A percentile compares a stretch with the other conserved stretches of the same genome.
phyloP scores from a whole-genome alignment of 2,329 filamentous ascomycete genomes.

The Penicillium carneum region DNA sequence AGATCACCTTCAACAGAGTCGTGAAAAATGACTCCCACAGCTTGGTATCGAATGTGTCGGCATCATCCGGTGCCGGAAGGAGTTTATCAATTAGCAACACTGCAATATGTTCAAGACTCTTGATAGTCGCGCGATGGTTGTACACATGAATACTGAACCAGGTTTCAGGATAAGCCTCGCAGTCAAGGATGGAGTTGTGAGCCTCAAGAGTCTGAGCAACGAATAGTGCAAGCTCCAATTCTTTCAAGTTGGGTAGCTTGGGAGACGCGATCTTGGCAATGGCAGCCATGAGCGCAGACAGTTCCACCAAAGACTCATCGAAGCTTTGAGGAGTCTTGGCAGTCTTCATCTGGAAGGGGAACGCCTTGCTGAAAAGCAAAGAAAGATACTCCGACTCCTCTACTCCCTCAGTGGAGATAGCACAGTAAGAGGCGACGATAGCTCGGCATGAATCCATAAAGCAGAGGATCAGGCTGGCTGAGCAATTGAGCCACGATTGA shows the following conservation, averaged over 20 bases:
- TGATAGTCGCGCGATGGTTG: slow-evolving; percentile 88
- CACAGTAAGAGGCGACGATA: slow-evolving; percentile 85
- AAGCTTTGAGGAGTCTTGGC: slow-evolving; percentile 69
- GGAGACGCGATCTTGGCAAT: slow-evolving; percentile 76
- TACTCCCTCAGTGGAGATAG: slow-evolving; percentile 72
- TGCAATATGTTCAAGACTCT: slow-evolving; percentile 81
- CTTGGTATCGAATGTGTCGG: slow-evolving; percentile 88
- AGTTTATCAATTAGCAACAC: slow-evolving; percentile 81
- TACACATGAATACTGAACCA: slow-evolving; percentile 96
- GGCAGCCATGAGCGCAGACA: slow-evolving; percentile 84
- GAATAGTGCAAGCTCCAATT: slow-evolving; percentile 76
- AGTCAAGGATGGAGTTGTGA: slow-evolving; percentile 85
- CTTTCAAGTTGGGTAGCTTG: slow-evolving; percentile 78
- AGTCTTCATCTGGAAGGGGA: slow-evolving; percentile 81
- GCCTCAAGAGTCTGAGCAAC: slow-evolving; percentile 81
- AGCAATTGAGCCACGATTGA: slow-evolving; percentile 89
- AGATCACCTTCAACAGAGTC: slow-evolving; percentile 85
- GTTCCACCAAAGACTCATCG: slow-evolving; percentile 86
- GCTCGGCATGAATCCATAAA: slow-evolving; percentile 89
- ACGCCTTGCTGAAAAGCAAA: slow-evolving; percentile 85
- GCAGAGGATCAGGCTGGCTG: slow-evolving; percentile 76
- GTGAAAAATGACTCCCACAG: slow-evolving; percentile 94
- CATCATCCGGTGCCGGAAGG: slow-evolving; percentile 87
- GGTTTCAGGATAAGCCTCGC: slow-evolving; percentile 83
- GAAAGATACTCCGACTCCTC: slow-evolving; percentile 70